These are phyloP conservation scores for Claviceps sp. DNA, from an alignment of 2,329 filamentous ascomycete genomes.

Conservation along the genomic window DNA sequence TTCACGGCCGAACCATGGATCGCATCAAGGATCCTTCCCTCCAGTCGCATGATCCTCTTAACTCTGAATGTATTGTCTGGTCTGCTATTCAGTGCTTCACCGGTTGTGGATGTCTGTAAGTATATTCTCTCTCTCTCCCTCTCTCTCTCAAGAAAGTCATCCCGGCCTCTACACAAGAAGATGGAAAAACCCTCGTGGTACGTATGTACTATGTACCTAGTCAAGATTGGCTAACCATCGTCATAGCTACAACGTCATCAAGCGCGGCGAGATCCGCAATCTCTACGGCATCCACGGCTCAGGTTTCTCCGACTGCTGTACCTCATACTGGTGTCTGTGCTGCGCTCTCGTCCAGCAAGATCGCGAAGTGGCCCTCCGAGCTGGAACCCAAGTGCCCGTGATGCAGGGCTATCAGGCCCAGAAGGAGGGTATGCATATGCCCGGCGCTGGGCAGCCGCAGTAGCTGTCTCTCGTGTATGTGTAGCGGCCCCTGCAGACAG, in stretches of 20 bases:
- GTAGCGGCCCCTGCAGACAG: background rate
- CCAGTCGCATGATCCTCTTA: conserved; percentile 23
- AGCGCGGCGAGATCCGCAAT: conserved; percentile 39
- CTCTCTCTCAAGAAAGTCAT: background rate
- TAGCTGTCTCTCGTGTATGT: background rate
- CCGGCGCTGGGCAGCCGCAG: conserved; percentile 3
- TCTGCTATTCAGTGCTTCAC: conserved; percentile 24
- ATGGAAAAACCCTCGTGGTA: too few relatives aligned
- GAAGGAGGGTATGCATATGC: conserved; percentile 26
- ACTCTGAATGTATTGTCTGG: conserved; percentile 30
- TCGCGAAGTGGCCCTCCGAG: conserved; percentile 31
- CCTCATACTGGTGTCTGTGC: conserved; percentile 41
- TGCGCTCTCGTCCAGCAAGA: conserved; percentile 45
- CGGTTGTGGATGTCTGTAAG: conserved; percentile 31
- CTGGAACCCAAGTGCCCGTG: conserved; percentile 13
- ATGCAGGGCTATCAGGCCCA: conserved; percentile 24
- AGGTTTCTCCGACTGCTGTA: conserved; percentile 34
- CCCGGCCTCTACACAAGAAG: too few relatives aligned
- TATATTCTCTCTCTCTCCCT: background rate
- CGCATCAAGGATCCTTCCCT: conserved; percentile 31
- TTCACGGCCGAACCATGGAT: conserved; percentile 29
- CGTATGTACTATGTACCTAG: too few relatives aligned
- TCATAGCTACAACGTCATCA: conserved; percentile 32
- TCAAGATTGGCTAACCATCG: background rate
- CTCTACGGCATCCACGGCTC: conserved; percentile 39